These are phyloP conservation scores for Leccinum obscurum DNA, from an alignment of 768 basidiomycete genomes.

Conservation along the genomic window DNA sequence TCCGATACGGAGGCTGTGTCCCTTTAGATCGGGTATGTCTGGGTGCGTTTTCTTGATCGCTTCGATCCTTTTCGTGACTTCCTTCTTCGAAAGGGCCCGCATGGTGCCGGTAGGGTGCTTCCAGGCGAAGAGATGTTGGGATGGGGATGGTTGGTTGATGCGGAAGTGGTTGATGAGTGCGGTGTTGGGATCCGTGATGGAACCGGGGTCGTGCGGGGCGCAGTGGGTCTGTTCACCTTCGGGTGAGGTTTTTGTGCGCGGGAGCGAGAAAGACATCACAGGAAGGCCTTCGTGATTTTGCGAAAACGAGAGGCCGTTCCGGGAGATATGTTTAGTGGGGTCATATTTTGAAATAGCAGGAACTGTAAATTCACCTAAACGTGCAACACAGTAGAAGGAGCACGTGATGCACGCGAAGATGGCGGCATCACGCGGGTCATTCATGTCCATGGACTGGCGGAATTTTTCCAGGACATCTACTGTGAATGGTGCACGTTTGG, in stretches of 20 bases:
- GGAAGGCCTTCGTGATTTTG: background rate
- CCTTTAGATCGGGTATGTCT: background rate
- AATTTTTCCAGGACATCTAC: background rate
- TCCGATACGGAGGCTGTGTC: background rate
- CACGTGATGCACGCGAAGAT: background rate
- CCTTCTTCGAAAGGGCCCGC: background rate
- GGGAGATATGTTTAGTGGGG: background rate
- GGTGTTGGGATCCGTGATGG: background rate
- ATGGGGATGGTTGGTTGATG: background rate
- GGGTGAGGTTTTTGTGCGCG: background rate
- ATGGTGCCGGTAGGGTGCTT: background rate
- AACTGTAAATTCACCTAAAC: background rate
- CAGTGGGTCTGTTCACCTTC: background rate
- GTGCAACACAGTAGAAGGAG: background rate
- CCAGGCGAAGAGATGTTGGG: conserved; percentile 5
- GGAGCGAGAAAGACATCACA: background rate
- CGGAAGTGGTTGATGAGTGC: background rate
- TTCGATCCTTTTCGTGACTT: background rate
- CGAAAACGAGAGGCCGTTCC: background rate
- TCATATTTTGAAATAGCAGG: background rate
- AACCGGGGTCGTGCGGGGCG: background rate
- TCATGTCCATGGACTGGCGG: background rate
- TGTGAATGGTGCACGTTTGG: background rate
- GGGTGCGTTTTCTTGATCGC: background rate
- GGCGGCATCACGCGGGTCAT: background rate